Conservation (phyloP, 306 rosid species). For the Pueraria montana region DNA sequence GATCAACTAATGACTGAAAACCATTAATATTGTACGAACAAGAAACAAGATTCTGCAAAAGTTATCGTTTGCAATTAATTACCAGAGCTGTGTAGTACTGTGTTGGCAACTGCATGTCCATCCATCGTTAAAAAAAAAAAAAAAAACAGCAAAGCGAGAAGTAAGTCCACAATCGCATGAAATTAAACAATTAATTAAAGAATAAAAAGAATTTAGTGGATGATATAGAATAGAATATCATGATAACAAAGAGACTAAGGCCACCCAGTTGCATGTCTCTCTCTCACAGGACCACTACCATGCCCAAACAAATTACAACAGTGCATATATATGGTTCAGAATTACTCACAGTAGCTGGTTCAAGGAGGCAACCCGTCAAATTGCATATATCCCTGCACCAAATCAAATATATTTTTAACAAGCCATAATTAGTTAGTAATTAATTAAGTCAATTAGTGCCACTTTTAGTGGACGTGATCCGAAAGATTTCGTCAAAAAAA, state of each 20-base stretch:
- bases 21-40: not conserved
- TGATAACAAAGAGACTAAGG: constrained; percentile 20
- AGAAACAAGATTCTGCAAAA: not conserved
- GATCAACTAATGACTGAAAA: not conserved
- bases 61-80: constrained; percentile 26
- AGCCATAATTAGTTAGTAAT: not conserved
- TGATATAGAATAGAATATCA: not conserved
- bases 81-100: constrained; percentile 92
- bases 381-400: constrained; percentile 79
- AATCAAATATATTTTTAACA: not conserved
- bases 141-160: not conserved
- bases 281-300: constrained; percentile 47
- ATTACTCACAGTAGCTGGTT: constrained; percentile 88
- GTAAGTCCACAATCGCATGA: constrained; percentile 29
- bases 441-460: not conserved
- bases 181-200: not conserved
- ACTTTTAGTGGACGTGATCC: not conserved
- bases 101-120: constrained; percentile 77
- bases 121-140: constrained; percentile 1
- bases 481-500: not conserved
- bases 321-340: constrained; percentile 11
- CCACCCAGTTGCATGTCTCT: constrained; percentile 20
- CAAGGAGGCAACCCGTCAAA: constrained; percentile 83
- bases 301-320: constrained; percentile 1
- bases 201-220: not conserved